Base-by-base conservation (phyloP, 192 early-diverging fungal genomes). In the Diversispora eburnea region DNA sequence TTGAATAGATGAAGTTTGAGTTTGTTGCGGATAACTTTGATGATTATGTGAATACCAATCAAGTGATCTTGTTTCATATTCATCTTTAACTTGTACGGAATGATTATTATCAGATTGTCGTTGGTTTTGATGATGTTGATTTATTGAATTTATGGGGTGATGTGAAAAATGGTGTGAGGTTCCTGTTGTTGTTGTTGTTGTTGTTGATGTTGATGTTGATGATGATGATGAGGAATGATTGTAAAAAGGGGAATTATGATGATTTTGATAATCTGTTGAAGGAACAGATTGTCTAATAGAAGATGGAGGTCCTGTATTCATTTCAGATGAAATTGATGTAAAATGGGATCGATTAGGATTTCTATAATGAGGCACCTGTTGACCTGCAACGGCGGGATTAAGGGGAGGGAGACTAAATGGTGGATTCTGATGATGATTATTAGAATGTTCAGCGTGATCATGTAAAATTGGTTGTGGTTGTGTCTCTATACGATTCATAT, bases 11-110 rank as follows among this genome's bases (percentile, higher is more conserved):
- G 41, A 41, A 45, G 13, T 42, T 10, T 63, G 45, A 13, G 39
- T 41, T 17, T 63, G 61, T 8, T 63, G 61, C 8, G 7, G 15
- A 46, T 63, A 63, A 45, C 61, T 42, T 17, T 42, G 33, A 8
- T 63, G 61, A 45, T 33, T 42, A 46, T 63, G 61, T 43, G 64
- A 15, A 47, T 49, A 66, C 64, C 64, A 66, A 3, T 66, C 64
- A 17, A 63, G 13, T 10, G 64, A 20, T 49, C 64, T 49, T 49
- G 42, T 10, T 12, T 66, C 64, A 13, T 10, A 22, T 48, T 66
- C 64, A 22, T 46, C 12, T 47, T 66, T 66, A 20, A 66, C 19
- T 10, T 66, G 64, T 25, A 48, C 46, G 15, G 64, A 46, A 66
- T 66, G 33, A 20, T 66, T 43, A 33, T 66, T 33, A 33, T 33